Percentiles rank a stretch among this genome's conserved stretches.
Conservation (phyloP, 169 alveolate genomes). For the Amoebophrya sp. region DNA sequence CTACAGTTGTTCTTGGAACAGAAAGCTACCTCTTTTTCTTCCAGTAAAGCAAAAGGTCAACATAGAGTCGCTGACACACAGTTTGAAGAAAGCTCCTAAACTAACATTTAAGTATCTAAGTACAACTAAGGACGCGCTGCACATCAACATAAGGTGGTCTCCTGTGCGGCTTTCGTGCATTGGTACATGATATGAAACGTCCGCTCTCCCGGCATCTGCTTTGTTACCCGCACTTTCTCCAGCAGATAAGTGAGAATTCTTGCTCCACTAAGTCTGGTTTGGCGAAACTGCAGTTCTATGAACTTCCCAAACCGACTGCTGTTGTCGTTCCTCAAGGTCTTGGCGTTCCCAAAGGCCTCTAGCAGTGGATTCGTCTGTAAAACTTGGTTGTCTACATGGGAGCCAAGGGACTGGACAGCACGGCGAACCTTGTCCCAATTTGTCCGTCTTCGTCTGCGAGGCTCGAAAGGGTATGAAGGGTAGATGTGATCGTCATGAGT, state of each 20-base stretch:
- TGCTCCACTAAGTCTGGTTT: background rate
- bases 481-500: no score
- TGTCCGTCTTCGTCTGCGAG: background rate
- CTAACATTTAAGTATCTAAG: no score
- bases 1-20: no score
- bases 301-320: conserved; percentile 78
- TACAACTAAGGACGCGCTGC: no score
- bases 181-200: conserved; percentile 95
- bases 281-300: conserved; percentile 19
- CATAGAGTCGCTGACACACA: no score
- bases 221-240: conserved; percentile 81
- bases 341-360: conserved; percentile 87
- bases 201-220: conserved; percentile 85
- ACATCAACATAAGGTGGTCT: background rate
- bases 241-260: conserved; percentile 54
- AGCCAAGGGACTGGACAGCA: background rate
- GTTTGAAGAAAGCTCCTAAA: no score
- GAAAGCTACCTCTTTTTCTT: no score
- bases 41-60: no score
- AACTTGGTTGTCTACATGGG: conserved; percentile 51
- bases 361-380: conserved; percentile 77
- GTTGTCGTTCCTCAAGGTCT: conserved; percentile 80
- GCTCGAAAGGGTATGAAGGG: no score
- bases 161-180: background rate
- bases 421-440: conserved; percentile 24